Evolutionary conservation across 106 monocot species (phyloP).

Genomic region (Allium sativum): DNA sequence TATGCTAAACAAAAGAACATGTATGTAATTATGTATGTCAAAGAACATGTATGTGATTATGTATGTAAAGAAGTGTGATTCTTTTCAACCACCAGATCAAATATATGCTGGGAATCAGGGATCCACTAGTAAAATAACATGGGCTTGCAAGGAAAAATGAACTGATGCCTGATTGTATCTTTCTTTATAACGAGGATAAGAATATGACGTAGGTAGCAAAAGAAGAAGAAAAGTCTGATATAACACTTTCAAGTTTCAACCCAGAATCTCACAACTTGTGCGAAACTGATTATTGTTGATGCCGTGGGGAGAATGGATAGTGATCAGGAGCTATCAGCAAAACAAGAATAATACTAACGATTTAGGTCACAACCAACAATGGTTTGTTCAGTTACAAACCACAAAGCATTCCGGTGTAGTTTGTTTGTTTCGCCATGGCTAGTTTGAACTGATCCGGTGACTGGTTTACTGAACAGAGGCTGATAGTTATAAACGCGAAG

Average conservation of each 20-base stretch:
- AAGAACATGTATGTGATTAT: background rate
- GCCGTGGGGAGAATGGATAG: background rate
- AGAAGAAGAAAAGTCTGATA: background rate
- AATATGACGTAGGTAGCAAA: background rate
- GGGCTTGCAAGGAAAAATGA: background rate
- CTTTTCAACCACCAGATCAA: conserved; percentile 8
- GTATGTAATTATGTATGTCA: background rate
- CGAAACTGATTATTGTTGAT: background rate
- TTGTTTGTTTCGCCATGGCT: too few relatives aligned
- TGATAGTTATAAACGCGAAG: too few relatives aligned
- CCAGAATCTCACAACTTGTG: background rate
- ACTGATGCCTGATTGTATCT: background rate
- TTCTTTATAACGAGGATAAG: background rate
- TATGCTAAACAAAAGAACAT: background rate
- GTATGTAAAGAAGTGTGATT: conserved; percentile 1
- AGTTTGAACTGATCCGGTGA: too few relatives aligned
- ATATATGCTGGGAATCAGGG: background rate
- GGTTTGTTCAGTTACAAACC: too few relatives aligned
- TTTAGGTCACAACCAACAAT: too few relatives aligned
- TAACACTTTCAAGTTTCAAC: background rate
- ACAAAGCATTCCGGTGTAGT: too few relatives aligned
- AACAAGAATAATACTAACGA: background rate
- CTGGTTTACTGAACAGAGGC: too few relatives aligned
- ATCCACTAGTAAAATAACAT: background rate
- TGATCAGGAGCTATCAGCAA: background rate